phyloP scores from a whole-genome alignment of 345 rosid genomes.

The Eucalyptus microcorys region DNA sequence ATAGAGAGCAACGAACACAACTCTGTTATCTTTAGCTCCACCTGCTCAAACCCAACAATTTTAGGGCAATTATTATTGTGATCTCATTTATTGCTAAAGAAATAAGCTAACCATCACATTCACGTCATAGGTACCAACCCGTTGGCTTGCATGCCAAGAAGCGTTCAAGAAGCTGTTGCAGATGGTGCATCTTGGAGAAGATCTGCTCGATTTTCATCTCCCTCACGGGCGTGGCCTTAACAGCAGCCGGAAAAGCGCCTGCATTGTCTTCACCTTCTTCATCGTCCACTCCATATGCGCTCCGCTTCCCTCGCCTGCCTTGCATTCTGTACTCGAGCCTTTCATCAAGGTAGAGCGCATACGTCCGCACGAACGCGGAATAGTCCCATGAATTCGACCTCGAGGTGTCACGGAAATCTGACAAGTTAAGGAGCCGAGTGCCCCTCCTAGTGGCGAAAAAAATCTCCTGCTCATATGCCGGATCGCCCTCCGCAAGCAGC shows the following conservation, averaged over 20 bases:
- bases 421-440: slow-evolving; percentile 73
- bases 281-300: slow-evolving; percentile 5
- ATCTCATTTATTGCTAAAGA: not conserved
- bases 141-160: slow-evolving; percentile 80
- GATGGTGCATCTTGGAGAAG: slow-evolving; percentile 72
- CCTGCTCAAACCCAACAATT: slow-evolving; percentile 5
- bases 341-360: slow-evolving; percentile 69
- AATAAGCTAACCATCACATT: not conserved
- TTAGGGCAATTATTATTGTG: not conserved
- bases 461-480: slow-evolving; percentile 68
- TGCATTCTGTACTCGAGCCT: slow-evolving; percentile 51
- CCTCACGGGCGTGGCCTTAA: slow-evolving; percentile 44
- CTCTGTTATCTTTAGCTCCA: slow-evolving; percentile 47
- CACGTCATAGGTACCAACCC: slow-evolving; percentile 16
- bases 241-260: not conserved
- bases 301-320: slow-evolving; percentile 25
- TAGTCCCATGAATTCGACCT: slow-evolving; percentile 86
- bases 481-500: slow-evolving; percentile 61
- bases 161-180: slow-evolving; percentile 79
- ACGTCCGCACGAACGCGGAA: slow-evolving; percentile 63
- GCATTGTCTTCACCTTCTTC: not conserved
- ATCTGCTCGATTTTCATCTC: slow-evolving; percentile 75
- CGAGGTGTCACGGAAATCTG: slow-evolving; percentile 70
- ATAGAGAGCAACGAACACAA: slow-evolving; percentile 64
- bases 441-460: slow-evolving; percentile 61